Conservation (phyloP, 305 asterid genomes). For the Fraxinus latifolia region DNA sequence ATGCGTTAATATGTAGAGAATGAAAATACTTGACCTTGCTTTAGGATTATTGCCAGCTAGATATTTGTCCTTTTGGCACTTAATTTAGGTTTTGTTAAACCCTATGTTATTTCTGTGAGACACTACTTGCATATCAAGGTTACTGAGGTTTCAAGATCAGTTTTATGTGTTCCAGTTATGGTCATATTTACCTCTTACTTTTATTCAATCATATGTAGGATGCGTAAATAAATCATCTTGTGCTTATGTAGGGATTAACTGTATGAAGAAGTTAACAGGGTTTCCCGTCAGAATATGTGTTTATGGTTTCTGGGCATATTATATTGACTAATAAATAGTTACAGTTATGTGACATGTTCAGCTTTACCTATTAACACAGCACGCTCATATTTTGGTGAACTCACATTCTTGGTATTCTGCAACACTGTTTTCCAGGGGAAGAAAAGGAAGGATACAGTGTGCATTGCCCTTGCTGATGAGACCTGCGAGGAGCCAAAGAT, state of each 20-base stretch:
- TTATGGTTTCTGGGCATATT: neutral
- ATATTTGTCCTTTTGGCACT: neutral
- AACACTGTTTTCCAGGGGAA: slow-evolving; percentile 37
- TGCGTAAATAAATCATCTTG: neutral
- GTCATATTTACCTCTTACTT: neutral
- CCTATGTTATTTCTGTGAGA: neutral
- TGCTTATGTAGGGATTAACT: neutral
- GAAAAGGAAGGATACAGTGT: slow-evolving; percentile 46
- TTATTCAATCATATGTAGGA: neutral
- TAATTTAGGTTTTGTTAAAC: neutral
- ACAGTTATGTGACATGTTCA: neutral
- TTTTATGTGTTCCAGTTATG: neutral
- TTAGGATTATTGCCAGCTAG: neutral
- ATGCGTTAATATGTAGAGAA: neutral
- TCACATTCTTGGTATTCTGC: neutral
- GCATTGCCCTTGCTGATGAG: slow-evolving; percentile 46
- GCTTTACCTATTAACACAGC: neutral
- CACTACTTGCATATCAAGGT: neutral
- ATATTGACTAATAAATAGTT: neutral
- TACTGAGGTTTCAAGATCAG: neutral
- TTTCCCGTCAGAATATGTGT: neutral
- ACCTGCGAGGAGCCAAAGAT: slow-evolving; percentile 48
- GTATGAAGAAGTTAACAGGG: neutral
- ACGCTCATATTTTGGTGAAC: slow-evolving; percentile 1
- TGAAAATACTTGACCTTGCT: neutral